phyloP scores from a whole-genome alignment of 768 basidiomycete genomes.

The Tricholoma flavovirens region DNA sequence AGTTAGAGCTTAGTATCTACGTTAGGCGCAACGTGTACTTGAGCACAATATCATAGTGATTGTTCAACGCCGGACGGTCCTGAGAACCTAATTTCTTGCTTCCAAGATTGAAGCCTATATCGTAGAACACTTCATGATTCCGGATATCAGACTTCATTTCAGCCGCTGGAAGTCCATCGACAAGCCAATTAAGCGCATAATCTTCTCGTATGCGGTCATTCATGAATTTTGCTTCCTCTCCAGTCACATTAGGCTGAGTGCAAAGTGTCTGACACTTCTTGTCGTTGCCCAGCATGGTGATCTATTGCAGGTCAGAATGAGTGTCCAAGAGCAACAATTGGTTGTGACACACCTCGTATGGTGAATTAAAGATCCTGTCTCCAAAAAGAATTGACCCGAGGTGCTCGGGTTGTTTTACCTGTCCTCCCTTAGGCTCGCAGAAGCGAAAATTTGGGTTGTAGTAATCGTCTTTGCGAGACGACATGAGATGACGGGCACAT shows the following conservation, averaged over 20 bases:
- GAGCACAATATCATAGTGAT: conserved; percentile 87
- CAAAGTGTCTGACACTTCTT: conserved; percentile 77
- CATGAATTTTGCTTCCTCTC: conserved; percentile 80
- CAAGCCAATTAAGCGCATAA: conserved; percentile 90
- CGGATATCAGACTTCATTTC: conserved; percentile 84
- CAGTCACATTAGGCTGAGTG: conserved; percentile 44
- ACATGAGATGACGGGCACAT: conserved; percentile 2
- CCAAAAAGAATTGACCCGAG: conserved; percentile 95
- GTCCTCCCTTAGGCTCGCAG: conserved; percentile 73
- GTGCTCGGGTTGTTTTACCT: conserved; percentile 72
- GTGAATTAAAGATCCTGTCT: conserved; percentile 89
- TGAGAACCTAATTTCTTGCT: conserved; percentile 55
- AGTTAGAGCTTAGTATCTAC: not conserved
- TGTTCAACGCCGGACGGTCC: conserved; percentile 71
- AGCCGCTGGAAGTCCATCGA: conserved; percentile 91
- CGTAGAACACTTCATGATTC: conserved; percentile 83
- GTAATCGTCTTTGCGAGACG: conserved; percentile 70
- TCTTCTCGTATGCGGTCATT: conserved; percentile 89
- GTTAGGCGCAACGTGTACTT: conserved; percentile 37
- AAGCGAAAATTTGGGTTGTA: conserved; percentile 85
- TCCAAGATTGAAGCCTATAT: conserved; percentile 93
- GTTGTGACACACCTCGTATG: conserved; percentile 62
- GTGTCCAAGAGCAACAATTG: too few species aligned
- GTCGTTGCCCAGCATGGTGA: conserved; percentile 76
- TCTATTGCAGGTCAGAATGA: conserved; percentile 31